Evolutionary conservation across 192 early-diverging fungal species (phyloP).

Genomic region (Entomortierella lignicola): DNA sequence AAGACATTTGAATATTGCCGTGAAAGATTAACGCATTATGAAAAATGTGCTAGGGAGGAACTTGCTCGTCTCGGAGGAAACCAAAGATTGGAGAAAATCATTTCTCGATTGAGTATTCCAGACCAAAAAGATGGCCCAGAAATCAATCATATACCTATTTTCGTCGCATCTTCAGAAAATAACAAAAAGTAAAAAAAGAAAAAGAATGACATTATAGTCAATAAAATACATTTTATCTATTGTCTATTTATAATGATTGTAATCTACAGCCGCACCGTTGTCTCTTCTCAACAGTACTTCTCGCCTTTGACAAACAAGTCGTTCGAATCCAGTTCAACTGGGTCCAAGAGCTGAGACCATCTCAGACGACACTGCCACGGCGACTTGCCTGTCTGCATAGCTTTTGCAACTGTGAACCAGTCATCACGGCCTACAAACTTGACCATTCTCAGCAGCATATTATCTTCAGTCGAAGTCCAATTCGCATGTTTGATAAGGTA

Average conservation of each 20-base stretch:
- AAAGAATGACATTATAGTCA: too few relatives aligned
- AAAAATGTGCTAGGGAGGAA: conserved; percentile 69
- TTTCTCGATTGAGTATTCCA: conserved; percentile 63
- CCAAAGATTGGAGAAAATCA: conserved; percentile 68
- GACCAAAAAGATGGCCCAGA: conserved; percentile 1
- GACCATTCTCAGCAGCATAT: conserved; percentile 16
- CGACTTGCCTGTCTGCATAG: conserved; percentile 16
- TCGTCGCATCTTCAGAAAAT: neutral
- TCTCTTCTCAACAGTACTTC: conserved; percentile 9
- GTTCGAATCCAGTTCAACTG: conserved; percentile 5
- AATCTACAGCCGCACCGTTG: too few relatives aligned
- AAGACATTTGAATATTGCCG: conserved; percentile 85
- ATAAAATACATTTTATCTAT: too few relatives aligned
- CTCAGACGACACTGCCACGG: conserved; percentile 40
- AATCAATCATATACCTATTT: conserved; percentile 21
- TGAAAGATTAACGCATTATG: conserved; percentile 70
- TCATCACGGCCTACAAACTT: conserved; percentile 36
- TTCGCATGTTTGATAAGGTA: neutral
- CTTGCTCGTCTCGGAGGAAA: conserved; percentile 87
- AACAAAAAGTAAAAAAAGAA: too few relatives aligned
- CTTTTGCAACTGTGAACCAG: conserved; percentile 32
- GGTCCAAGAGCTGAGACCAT: conserved; percentile 40
- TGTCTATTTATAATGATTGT: too few relatives aligned
- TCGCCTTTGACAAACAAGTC: conserved; percentile 18
- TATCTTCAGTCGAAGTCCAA: conserved; percentile 25